phyloP scores from a whole-genome alignment of 2,329 filamentous ascomycete species.

The Neoarthrinium moseri region DNA sequence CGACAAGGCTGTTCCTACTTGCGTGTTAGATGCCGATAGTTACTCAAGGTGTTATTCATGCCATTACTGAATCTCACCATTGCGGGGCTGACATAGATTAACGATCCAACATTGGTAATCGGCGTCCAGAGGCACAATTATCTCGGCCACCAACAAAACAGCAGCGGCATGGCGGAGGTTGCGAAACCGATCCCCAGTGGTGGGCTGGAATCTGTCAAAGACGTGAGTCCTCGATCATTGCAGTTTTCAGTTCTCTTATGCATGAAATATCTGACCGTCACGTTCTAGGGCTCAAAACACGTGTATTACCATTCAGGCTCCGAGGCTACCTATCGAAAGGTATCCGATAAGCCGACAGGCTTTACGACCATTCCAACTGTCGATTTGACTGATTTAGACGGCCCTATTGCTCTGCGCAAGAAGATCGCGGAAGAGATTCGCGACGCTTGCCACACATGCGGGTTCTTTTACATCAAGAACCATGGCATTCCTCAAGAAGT shows the following conservation, averaged over 20 bases:
- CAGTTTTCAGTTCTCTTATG: not conserved
- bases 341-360: constrained; percentile 21
- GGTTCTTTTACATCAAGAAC: constrained; percentile 31
- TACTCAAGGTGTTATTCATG: too few species aligned
- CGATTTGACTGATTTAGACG: constrained; percentile 24
- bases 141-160: not conserved
- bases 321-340: constrained; percentile 27
- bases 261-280: not conserved
- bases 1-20: too few species aligned
- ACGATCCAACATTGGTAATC: too few species aligned
- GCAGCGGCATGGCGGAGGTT: constrained; percentile 1
- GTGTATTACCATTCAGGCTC: constrained; percentile 31
- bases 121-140: too few species aligned
- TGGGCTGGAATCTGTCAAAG: not conserved
- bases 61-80: too few species aligned
- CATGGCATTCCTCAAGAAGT: constrained; percentile 25
- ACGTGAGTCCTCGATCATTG: not conserved
- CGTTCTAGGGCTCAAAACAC: constrained; percentile 19
- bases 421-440: constrained; percentile 22
- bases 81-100: too few species aligned
- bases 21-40: too few species aligned
- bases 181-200: not conserved
- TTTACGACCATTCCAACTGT: constrained; percentile 32
- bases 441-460: constrained; percentile 23
- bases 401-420: constrained; percentile 17